Evolutionary conservation across 805 yeast genomes (phyloP).

Genomic region (Candida michaelii): DNA sequence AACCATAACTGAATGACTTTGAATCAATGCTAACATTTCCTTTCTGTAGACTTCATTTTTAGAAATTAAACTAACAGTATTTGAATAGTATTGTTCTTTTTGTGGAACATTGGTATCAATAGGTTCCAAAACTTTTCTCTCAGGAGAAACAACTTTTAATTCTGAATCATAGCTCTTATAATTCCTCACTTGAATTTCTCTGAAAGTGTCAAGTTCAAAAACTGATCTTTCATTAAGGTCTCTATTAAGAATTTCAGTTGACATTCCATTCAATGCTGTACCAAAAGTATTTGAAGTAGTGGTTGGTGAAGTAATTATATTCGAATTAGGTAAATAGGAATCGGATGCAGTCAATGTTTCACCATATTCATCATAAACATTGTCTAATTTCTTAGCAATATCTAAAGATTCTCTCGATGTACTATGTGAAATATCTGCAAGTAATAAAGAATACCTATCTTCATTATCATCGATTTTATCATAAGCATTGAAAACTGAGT

Average conservation of each 20-base stretch:
- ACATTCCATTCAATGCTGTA: neutral
- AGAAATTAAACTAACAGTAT: conserved; percentile 5
- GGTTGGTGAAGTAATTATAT: neutral
- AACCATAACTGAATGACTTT: conserved; percentile 22
- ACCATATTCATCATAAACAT: conserved; percentile 5
- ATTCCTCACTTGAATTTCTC: conserved; percentile 12
- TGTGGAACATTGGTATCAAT: neutral
- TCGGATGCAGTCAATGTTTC: neutral
- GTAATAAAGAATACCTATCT: conserved; percentile 3
- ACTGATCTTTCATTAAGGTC: neutral
- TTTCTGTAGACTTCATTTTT: conserved; percentile 19
- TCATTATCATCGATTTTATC: neutral
- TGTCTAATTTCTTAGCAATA: conserved; percentile 1
- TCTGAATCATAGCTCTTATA: conserved; percentile 6
- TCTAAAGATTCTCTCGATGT: conserved; percentile 11
- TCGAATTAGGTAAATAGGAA: neutral
- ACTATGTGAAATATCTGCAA: conserved; percentile 13
- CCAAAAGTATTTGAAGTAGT: conserved; percentile 3
- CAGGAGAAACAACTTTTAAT: conserved; percentile 14
- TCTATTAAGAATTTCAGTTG: neutral
- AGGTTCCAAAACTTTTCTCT: neutral
- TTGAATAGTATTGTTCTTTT: neutral
- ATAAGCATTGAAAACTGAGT: conserved; percentile 7
- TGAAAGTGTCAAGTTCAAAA: conserved; percentile 17
- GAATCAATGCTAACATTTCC: conserved; percentile 24